Evolutionary conservation across 2,329 filamentous ascomycete genomes (phyloP), one percentile per base, ranked within the genome.

Genomic region (Phaeophleospora eucalypticola): DNA sequence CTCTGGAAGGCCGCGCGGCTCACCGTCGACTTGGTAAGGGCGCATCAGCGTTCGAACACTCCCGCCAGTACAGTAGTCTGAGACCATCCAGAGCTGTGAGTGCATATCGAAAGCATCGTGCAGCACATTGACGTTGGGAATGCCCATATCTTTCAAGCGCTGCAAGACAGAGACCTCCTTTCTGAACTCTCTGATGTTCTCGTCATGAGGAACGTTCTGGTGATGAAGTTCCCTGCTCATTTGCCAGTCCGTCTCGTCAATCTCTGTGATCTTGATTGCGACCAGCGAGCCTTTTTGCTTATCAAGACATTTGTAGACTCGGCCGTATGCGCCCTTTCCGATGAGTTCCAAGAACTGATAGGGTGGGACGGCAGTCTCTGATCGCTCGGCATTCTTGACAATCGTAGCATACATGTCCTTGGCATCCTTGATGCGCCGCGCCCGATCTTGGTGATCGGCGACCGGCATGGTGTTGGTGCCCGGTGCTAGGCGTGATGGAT

Each of bases 21-120:
- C 48, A 33, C 51, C 46, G 17, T 50, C 38, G 27, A 45, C 52
- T 39, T 54, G 48, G 19, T 51, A 58, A 12, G 55, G 51, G 50
- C 74, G 71, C 73, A 83, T 80, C 57, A 84, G 60, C 7, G 81
- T 84, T 48, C 80, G 75, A 4, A 94, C 84, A 65, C 87, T 93
- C 40, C 88, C 88, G 52, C 88, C 88, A 4, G 85, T 86, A 59
- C 87, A 90, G 66, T 90, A 89, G 68, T 93, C 87, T 49, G 86
- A 90, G 46, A 93, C 81, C 72, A 93, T 87, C 88, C 88, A 94
- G 71, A 94, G 83, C 50, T 87, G 81, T 57, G 86, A 83, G 35
- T 86, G 85, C 32, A 91, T 81, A 7, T 86, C 82, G 16, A 90
- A 76, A 3, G 86, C 86, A 56, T 90, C 87, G 58, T 90, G 83